These are phyloP conservation scores for Wickerhamomyces canadensis DNA, from an alignment of 805 yeast genomes.

Conservation along the genomic window DNA sequence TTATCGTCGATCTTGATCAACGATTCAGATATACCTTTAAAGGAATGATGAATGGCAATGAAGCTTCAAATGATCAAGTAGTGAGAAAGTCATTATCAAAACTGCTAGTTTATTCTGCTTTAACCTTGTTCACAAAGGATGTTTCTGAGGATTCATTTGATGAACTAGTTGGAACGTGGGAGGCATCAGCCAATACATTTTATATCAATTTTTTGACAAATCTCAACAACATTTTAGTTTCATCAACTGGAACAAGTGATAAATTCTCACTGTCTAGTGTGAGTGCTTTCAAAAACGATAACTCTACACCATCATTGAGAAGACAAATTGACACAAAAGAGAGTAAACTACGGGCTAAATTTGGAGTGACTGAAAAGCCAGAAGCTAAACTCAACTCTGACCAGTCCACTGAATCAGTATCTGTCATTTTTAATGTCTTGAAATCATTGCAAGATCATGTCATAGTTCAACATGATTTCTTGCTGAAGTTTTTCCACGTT, in stretches of 20 bases:
- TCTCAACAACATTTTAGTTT: constrained; percentile 25
- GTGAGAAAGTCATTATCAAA: constrained; percentile 25
- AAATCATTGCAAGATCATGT: constrained; percentile 33
- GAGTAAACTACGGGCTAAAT: constrained; percentile 13
- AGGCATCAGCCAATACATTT: constrained; percentile 25
- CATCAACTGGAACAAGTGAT: constrained; percentile 7
- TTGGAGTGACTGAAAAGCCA: constrained; percentile 12
- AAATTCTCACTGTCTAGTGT: constrained; percentile 16
- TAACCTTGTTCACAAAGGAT: constrained; percentile 54
- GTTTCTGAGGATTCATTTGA: constrained; percentile 43
- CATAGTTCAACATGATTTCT: constrained; percentile 33
- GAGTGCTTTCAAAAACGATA: constrained; percentile 7
- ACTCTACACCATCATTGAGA: constrained; percentile 1
- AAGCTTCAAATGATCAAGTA: constrained; percentile 23
- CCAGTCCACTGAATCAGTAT: neutral
- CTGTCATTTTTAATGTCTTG: constrained; percentile 13
- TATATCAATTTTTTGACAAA: constrained; percentile 30
- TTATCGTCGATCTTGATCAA: constrained; percentile 36
- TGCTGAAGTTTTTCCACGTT: constrained; percentile 37
- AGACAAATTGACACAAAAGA: constrained; percentile 10
- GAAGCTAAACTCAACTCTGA: neutral
- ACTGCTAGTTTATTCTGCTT: constrained; percentile 41
- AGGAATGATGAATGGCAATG: constrained; percentile 23
- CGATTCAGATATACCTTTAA: constrained; percentile 36
- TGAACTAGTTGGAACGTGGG: constrained; percentile 38